Evolutionary conservation across 2,329 filamentous ascomycete species (phyloP), one percentile per base, ranked within the genome.

Genomic region (Gaeumannomyces tritici): DNA sequence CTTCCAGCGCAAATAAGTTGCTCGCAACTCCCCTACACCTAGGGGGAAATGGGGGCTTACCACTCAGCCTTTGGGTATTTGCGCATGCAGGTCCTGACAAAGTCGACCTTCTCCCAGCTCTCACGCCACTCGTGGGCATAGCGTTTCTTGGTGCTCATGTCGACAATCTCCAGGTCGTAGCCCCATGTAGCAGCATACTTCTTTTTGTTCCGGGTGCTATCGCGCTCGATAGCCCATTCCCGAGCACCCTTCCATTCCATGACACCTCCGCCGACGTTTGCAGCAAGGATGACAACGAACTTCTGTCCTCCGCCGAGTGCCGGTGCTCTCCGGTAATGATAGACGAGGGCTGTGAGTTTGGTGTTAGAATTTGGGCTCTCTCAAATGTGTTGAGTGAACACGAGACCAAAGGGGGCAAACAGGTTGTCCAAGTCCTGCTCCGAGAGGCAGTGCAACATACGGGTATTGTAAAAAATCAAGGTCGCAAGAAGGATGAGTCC

Each of bases 41-140:
- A n/a, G 9, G n/a, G n/a, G n/a, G 9, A 51, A 51, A 51, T 33
- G 31, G 42, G 42, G 18, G 9, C 60, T 61, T 80, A 96, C 95
- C 95, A 99, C 79, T 99, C 93, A 42, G 93, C 95, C 66, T 96
- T 83, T 31, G 95, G 95, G 72, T 98, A 97, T 74, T 97, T 97
- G 72, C 87, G 85, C 83, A 99, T 88, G 57, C 89, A 87, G 65
- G 91, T 90, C 64, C 93, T 87, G 69, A 99, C 86, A 55, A 91
- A 91, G 73, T 99, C 95, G 65, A 97, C 93, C 80, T 98, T 99
- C 77, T 99, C 95, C 95, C 95, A 99, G 74, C 93, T 96, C 77
- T 99, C 95, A 70, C 95, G 86, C 95, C 95, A 99, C 76, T 99
- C 95, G 76, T 99, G 95, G 31, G 95, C 93, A 73, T 99, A 99